A percentile compares a stretch with the other conserved stretches of the same genome.
These are phyloP conservation scores for Yarrowia galli DNA, from an alignment of 1,139 yeast genomes.

Conservation along the genomic window DNA sequence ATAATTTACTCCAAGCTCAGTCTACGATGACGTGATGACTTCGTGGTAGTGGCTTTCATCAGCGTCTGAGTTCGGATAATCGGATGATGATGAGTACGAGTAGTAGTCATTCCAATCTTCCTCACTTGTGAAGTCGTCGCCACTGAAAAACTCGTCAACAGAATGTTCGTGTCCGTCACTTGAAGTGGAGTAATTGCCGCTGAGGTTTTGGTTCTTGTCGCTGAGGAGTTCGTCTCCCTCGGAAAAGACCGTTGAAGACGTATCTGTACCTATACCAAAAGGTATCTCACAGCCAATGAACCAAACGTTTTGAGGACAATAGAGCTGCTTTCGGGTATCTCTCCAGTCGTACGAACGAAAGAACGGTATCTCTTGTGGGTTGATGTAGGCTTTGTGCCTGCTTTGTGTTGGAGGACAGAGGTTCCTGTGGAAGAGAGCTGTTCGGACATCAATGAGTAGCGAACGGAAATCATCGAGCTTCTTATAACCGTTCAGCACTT, in stretches of 20 bases:
- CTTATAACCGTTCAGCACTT: neutral
- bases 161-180: neutral
- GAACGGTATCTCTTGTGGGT: neutral
- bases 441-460: neutral
- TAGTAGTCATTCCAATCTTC: neutral
- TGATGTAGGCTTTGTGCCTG: neutral
- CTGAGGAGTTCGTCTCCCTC: too few relatives aligned
- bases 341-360: neutral
- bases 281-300: neutral
- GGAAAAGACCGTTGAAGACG: too few relatives aligned
- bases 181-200: too few relatives aligned
- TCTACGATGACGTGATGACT: neutral
- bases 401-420: neutral
- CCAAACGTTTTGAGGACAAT: slow-evolving; percentile 3
- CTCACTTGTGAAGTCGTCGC: neutral
- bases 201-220: too few relatives aligned
- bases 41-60: neutral
- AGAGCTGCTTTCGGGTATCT: slow-evolving; percentile 9
- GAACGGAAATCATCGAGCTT: neutral
- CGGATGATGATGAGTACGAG: neutral
- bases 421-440: too few relatives aligned
- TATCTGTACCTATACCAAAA: neutral
- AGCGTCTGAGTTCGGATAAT: neutral
- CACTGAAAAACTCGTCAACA: neutral
- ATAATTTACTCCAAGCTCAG: too few relatives aligned